Evolutionary conservation across 495 filamentous ascomycete genomes (phyloP).

Genomic region (Penicillium dipodomyicola): DNA sequence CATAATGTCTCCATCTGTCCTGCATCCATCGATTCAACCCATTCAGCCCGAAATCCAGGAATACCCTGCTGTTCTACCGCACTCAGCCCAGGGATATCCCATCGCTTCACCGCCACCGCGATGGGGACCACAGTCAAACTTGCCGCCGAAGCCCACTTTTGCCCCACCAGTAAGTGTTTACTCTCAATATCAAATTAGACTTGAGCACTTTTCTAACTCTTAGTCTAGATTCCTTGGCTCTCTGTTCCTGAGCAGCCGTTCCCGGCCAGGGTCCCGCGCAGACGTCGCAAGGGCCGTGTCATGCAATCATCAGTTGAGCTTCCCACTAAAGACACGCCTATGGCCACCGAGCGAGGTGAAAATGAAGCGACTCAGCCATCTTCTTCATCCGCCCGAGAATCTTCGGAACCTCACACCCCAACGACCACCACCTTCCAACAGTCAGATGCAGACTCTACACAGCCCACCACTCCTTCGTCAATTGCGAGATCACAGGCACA

Average conservation of each 20-base stretch:
- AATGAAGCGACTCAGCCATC: conserved; percentile 20
- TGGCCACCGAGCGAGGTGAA: conserved; percentile 24
- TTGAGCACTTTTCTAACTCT: conserved; percentile 10
- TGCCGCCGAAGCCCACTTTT: conserved; percentile 46
- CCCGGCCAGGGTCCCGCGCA: conserved; percentile 49
- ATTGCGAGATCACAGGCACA: conserved; percentile 41
- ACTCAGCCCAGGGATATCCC: conserved; percentile 29
- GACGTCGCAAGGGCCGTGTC: conserved; percentile 40
- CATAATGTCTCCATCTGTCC: conserved; percentile 42
- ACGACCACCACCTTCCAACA: conserved; percentile 64
- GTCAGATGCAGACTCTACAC: conserved; percentile 64
- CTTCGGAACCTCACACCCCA: conserved; percentile 62
- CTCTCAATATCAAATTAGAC: not conserved
- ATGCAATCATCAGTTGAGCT: conserved; percentile 48
- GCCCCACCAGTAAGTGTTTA: conserved; percentile 61
- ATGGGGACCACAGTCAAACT: conserved; percentile 27
- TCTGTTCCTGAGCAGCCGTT: conserved; percentile 67
- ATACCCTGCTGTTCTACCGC: conserved; percentile 31
- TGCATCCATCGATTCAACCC: conserved; percentile 27
- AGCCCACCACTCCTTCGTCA: conserved; percentile 70
- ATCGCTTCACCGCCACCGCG: conserved; percentile 32
- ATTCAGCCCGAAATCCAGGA: conserved; percentile 34
- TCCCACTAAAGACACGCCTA: conserved; percentile 42
- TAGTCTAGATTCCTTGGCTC: conserved; percentile 72
- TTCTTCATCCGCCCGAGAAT: conserved; percentile 34